Evolutionary conservation across 2,329 filamentous ascomycete genomes (phyloP).

Genomic region (Biscogniauxia mediterranea): DNA sequence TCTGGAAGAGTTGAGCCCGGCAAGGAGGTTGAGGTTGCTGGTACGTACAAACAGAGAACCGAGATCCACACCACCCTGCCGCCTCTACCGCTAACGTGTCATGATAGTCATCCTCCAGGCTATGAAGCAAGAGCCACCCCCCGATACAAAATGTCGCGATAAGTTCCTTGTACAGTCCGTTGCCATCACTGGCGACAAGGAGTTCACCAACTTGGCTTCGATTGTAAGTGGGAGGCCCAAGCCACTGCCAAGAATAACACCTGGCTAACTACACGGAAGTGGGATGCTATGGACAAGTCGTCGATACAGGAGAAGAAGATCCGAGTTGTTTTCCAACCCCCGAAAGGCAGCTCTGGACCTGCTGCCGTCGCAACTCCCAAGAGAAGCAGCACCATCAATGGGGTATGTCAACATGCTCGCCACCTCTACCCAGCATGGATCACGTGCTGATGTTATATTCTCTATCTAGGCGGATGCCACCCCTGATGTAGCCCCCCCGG

Average conservation of each 20-base stretch:
- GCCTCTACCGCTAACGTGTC: conserved; percentile 23
- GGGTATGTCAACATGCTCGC: conserved; percentile 34
- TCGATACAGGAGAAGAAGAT: conserved; percentile 93
- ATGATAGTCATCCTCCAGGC: conserved; percentile 83
- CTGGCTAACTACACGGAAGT: conserved; percentile 50
- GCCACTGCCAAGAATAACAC: conserved; percentile 20
- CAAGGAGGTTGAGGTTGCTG: conserved; percentile 86
- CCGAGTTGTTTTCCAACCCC: conserved; percentile 77
- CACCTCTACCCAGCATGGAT: conserved; percentile 6
- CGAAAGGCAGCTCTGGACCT: conserved; percentile 45
- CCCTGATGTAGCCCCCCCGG: conserved; percentile 44
- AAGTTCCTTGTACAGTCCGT: conserved; percentile 98
- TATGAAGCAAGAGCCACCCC: conserved; percentile 91
- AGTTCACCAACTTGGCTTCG: conserved; percentile 74
- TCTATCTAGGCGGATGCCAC: conserved; percentile 37
- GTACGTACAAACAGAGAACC: conserved; percentile 48
- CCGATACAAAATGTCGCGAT: conserved; percentile 88
- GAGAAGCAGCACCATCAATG: conserved; percentile 40
- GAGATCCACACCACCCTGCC: conserved; percentile 1
- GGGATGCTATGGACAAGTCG: conserved; percentile 74
- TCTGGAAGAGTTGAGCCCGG: conserved; percentile 93
- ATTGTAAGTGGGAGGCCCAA: conserved; percentile 59
- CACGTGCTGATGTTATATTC: conserved; percentile 4
- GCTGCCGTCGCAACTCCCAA: conserved; percentile 38
- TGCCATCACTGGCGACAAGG: conserved; percentile 76